Conservation (phyloP, 805 yeast species). For the Saturnispora serradocipensis region DNA sequence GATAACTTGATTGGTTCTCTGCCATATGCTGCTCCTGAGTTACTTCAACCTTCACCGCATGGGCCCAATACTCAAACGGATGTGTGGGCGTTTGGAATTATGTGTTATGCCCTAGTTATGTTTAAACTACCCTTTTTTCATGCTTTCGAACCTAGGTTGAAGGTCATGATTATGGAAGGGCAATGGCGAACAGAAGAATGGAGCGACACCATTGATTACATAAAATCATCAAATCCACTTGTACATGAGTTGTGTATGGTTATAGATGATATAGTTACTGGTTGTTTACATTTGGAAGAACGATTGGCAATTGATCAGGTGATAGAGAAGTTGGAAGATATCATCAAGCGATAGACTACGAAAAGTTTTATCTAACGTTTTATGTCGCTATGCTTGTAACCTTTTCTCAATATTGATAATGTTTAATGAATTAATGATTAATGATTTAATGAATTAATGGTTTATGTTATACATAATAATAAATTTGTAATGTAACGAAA, state of each 20-base stretch:
- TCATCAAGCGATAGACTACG: background rate
- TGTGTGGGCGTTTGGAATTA: slow-evolving; percentile 86
- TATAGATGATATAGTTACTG: slow-evolving; percentile 3
- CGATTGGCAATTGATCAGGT: slow-evolving; percentile 8
- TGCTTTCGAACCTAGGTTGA: slow-evolving; percentile 69
- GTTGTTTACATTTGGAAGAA: background rate
- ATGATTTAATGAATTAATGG: background rate
- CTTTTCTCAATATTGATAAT: background rate
- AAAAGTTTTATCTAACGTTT: background rate
- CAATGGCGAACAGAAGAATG: slow-evolving; percentile 22
- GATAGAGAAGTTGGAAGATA: background rate
- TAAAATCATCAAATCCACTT: background rate
- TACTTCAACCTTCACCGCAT: slow-evolving; percentile 53
- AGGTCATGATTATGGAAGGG: slow-evolving; percentile 63
- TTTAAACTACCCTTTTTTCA: slow-evolving; percentile 80
- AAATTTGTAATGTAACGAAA: background rate
- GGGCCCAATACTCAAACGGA: slow-evolving; percentile 60
- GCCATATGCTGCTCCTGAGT: slow-evolving; percentile 89
- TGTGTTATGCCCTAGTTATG: slow-evolving; percentile 60
- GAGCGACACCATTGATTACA: background rate
- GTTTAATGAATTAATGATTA: background rate
- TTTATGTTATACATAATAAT: background rate
- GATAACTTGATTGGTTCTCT: slow-evolving; percentile 58
- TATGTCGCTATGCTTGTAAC: background rate
- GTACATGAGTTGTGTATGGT: background rate